Evolutionary conservation across 73 alveolate genomes (phyloP).

Genomic region (Urostyla sp.): DNA sequence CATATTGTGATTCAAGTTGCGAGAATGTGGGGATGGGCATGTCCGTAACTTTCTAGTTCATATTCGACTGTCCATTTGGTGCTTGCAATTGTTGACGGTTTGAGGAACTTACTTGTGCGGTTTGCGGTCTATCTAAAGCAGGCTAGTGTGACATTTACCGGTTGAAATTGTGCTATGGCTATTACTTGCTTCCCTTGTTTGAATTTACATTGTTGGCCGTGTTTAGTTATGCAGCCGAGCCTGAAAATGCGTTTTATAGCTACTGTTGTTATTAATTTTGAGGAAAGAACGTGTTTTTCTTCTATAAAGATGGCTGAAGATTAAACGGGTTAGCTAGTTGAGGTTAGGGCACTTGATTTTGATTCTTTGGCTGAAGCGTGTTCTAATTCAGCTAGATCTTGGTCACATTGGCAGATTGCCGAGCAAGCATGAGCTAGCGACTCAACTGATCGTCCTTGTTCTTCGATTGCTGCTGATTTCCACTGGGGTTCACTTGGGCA

Average conservation of each 20-base stretch:
- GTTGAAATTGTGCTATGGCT: too few relatives aligned
- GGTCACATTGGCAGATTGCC: slow-evolving; percentile 55
- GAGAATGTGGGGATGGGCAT: slow-evolving; percentile 26
- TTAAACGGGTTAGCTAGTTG: slow-evolving; percentile 47
- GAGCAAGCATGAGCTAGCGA: slow-evolving; percentile 72
- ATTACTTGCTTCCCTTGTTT: too few relatives aligned
- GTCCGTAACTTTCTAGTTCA: slow-evolving; percentile 30
- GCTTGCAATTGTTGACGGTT: background rate
- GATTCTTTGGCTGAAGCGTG: slow-evolving; percentile 52
- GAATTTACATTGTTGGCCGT: too few relatives aligned
- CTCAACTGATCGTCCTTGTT: slow-evolving; percentile 70
- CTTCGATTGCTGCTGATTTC: slow-evolving; percentile 30
- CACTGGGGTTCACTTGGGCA: too few relatives aligned
- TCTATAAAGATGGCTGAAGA: slow-evolving; percentile 5
- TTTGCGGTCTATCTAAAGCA: too few relatives aligned
- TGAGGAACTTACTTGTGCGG: too few relatives aligned
- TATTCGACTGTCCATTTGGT: slow-evolving; percentile 8
- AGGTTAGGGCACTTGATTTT: background rate
- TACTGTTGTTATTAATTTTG: too few relatives aligned
- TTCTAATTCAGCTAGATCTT: slow-evolving; percentile 33
- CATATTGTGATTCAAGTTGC: slow-evolving; percentile 38
- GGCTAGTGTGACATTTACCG: too few relatives aligned
- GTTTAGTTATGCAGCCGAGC: too few relatives aligned
- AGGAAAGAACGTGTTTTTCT: slow-evolving; percentile 44
- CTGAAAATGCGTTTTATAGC: too few relatives aligned